Percentiles rank a stretch among this genome's conserved stretches.
phyloP scores from a whole-genome alignment of 768 basidiomycete genomes.

The Asterophora parasitica region DNA sequence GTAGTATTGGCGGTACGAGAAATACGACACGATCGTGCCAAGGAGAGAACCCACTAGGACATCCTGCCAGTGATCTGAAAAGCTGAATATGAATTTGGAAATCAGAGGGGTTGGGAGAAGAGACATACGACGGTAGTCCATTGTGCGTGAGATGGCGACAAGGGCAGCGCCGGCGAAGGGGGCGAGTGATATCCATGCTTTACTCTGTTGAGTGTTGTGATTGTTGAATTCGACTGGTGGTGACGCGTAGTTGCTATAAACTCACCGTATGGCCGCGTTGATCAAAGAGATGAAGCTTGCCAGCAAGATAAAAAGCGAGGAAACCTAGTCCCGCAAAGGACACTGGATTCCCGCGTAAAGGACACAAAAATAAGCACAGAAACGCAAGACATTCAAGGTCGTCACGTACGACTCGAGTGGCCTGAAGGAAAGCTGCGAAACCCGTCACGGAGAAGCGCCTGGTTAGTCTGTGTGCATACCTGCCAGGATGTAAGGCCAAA shows the following conservation, averaged over 20 bases:
- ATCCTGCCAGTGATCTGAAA: slow-evolving; percentile 87
- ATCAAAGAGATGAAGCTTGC: slow-evolving; percentile 91
- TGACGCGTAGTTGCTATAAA: slow-evolving; percentile 2
- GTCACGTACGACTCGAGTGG: slow-evolving; percentile 72
- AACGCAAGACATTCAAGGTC: neutral
- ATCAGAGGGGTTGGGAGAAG: neutral
- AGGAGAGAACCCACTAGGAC: slow-evolving; percentile 75
- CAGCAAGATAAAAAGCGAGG: slow-evolving; percentile 82
- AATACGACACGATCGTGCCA: slow-evolving; percentile 67
- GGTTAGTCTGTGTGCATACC: slow-evolving; percentile 74
- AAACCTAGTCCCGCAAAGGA: slow-evolving; percentile 93
- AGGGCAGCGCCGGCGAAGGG: slow-evolving; percentile 77
- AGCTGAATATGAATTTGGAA: slow-evolving; percentile 6
- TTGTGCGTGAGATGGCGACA: slow-evolving; percentile 82
- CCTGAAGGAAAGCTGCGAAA: slow-evolving; percentile 93
- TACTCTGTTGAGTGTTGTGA: slow-evolving; percentile 40
- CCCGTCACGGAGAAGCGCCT: slow-evolving; percentile 63
- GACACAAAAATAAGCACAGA: no score
- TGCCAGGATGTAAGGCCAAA: slow-evolving; percentile 71
- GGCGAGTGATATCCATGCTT: slow-evolving; percentile 78
- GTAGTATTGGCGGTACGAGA: slow-evolving; percentile 82
- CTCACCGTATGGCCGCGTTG: slow-evolving; percentile 64
- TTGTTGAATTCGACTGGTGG: neutral
- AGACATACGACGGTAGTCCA: slow-evolving; percentile 82
- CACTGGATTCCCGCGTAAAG: slow-evolving; percentile 38